A percentile compares a stretch with the other conserved stretches of the same genome.
Conservation (phyloP, 2,329 filamentous ascomycete genomes). For the Talaromyces sp. region DNA sequence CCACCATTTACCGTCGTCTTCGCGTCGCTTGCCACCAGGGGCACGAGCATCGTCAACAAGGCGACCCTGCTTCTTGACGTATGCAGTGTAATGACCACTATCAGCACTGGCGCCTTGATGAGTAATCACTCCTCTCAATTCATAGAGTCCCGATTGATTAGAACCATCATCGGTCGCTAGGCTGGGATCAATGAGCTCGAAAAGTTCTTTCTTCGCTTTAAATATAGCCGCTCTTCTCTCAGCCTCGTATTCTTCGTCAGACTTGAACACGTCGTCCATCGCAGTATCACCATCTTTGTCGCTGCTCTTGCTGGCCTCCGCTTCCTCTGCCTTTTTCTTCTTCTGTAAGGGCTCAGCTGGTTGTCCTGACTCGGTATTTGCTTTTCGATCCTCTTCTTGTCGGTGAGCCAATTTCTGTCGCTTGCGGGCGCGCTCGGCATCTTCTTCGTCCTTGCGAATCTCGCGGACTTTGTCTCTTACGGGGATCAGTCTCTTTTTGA, state of each 20-base stretch:
- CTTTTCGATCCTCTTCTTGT: constrained; percentile 52
- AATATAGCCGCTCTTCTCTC: constrained; percentile 74
- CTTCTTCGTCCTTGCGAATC: constrained; percentile 89
- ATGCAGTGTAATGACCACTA: constrained; percentile 96
- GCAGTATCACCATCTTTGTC: constrained; percentile 66
- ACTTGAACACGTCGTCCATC: constrained; percentile 78
- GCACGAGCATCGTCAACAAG: constrained; percentile 64
- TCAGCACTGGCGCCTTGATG: constrained; percentile 96
- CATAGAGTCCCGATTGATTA: constrained; percentile 93
- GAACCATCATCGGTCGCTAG: constrained; percentile 74
- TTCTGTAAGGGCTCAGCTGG: constrained; percentile 45
- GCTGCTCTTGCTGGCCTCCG: constrained; percentile 47
- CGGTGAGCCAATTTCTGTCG: constrained; percentile 72
- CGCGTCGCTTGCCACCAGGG: constrained; percentile 63
- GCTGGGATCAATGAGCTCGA: constrained; percentile 70
- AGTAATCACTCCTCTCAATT: constrained; percentile 88
- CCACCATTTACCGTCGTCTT: constrained; percentile 97
- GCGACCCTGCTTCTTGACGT: constrained; percentile 83
- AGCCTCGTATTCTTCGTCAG: constrained; percentile 85
- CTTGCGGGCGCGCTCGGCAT: constrained; percentile 87
- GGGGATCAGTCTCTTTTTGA: constrained; percentile 77
- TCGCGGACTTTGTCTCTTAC: constrained; percentile 96
- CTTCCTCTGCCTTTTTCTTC: constrained; percentile 52
- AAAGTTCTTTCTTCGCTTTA: constrained; percentile 82
- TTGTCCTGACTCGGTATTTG: constrained; percentile 31